phyloP scores from a whole-genome alignment of 2,329 filamentous ascomycete species.

The Beauveria asiatica region DNA sequence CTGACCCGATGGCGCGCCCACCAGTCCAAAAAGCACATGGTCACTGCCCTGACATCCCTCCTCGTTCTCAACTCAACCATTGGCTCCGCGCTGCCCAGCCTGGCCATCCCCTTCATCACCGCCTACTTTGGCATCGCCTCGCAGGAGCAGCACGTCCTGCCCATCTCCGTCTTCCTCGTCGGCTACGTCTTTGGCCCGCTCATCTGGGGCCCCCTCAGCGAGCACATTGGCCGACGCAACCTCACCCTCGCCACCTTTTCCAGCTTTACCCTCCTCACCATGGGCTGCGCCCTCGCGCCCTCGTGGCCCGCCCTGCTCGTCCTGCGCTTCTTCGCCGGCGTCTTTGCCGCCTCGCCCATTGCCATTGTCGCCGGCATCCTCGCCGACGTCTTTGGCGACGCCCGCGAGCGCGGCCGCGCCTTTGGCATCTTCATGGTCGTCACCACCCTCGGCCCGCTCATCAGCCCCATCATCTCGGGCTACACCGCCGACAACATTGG shows the following conservation, averaged over 20 bases:
- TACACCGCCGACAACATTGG: conserved; percentile 49
- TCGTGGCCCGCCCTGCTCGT: conserved; percentile 44
- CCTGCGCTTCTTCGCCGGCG: conserved; percentile 45
- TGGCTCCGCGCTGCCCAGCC: conserved; percentile 55
- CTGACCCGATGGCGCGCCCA: background rate
- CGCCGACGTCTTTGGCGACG: conserved; percentile 55
- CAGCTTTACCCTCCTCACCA: conserved; percentile 41
- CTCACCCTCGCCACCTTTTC: conserved; percentile 37
- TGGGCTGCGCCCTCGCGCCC: conserved; percentile 48
- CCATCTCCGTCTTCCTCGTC: conserved; percentile 55
- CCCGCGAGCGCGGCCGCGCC: conserved; percentile 43
- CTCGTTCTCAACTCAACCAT: conserved; percentile 61
- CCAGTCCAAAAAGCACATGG: conserved; percentile 45
- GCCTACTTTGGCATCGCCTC: conserved; percentile 47
- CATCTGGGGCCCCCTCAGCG: conserved; percentile 56
- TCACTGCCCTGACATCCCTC: conserved; percentile 47
- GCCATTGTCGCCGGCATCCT: conserved; percentile 55
- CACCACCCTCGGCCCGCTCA: conserved; percentile 58
- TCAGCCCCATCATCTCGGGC: conserved; percentile 57
- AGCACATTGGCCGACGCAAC: conserved; percentile 51
- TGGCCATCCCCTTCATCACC: conserved; percentile 50
- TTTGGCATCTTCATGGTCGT: conserved; percentile 58
- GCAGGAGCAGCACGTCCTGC: conserved; percentile 38
- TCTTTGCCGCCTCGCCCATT: conserved; percentile 50
- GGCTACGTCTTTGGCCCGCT: conserved; percentile 55